Evolutionary conservation across 1,139 yeast genomes (phyloP).

Genomic region (Hansenula anomala): DNA sequence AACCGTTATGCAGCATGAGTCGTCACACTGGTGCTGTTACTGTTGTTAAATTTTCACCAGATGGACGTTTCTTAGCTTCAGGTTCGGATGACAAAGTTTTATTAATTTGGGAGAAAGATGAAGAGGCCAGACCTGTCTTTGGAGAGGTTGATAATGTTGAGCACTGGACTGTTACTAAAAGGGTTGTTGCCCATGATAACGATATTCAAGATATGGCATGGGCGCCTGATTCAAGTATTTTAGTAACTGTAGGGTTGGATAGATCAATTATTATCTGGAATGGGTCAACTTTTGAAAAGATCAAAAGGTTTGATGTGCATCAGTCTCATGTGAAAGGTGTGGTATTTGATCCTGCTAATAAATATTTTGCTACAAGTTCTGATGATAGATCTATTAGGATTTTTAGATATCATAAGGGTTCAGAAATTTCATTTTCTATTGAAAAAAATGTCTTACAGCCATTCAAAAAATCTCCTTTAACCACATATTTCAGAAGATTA

Average conservation of each 20-base stretch:
- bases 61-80: constrained; percentile 83
- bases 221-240: constrained; percentile 90
- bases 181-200: constrained; percentile 93
- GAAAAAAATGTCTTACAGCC: constrained; percentile 84
- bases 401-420: constrained; percentile 76
- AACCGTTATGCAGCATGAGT: constrained; percentile 76
- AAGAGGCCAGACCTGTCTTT: constrained; percentile 43
- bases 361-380: constrained; percentile 93
- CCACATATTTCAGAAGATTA: constrained; percentile 85
- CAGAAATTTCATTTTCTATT: constrained; percentile 77
- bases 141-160: constrained; percentile 64
- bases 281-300: constrained; percentile 84
- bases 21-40: constrained; percentile 94
- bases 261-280: constrained; percentile 91
- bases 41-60: constrained; percentile 86
- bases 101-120: constrained; percentile 90
- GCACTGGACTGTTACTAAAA: constrained; percentile 89
- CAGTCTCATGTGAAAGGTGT: constrained; percentile 96
- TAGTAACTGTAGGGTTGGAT: constrained; percentile 93
- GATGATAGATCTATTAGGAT: constrained; percentile 91
- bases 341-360: constrained; percentile 96
- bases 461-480: constrained; percentile 81
- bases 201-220: constrained; percentile 97
- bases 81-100: constrained; percentile 95
- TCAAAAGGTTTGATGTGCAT: constrained; percentile 86